A percentile compares a stretch with the other conserved stretches of the same genome.
Evolutionary conservation across 2,329 filamentous ascomycete genomes (phyloP).

Genomic region (Fusarium acutatum): DNA sequence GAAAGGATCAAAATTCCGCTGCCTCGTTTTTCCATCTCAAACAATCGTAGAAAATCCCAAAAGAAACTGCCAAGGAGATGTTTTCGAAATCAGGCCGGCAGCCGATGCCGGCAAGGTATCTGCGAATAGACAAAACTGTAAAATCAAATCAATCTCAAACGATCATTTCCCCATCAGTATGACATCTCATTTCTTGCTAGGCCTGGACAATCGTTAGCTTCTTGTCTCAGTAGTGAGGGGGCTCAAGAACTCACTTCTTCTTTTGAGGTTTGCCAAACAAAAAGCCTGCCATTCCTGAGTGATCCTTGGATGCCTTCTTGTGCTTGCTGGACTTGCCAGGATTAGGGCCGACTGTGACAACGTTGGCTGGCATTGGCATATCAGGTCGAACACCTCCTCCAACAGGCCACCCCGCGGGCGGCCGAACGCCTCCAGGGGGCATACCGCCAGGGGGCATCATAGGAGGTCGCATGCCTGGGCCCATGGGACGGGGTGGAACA

Average conservation of each 20-base stretch:
- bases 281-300: conserved; percentile 36
- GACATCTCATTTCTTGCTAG: conserved; percentile 37
- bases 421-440: conserved; percentile 26
- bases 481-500: conserved; percentile 3
- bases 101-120: conserved; percentile 39
- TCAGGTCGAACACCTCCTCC: neutral
- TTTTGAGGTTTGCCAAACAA: conserved; percentile 43
- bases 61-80: conserved; percentile 11
- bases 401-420: conserved; percentile 33
- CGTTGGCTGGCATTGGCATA: conserved; percentile 27
- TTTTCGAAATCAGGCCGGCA: conserved; percentile 34
- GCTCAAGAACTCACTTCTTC: conserved; percentile 42
- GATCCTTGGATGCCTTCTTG: conserved; percentile 34
- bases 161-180: conserved; percentile 31
- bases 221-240: neutral
- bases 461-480: conserved; percentile 19
- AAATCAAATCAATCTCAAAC: conserved; percentile 28
- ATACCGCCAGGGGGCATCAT: conserved; percentile 4
- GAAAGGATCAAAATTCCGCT: conserved; percentile 28
- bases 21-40: conserved; percentile 25
- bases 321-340: conserved; percentile 31
- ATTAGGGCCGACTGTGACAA: conserved; percentile 35
- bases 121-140: conserved; percentile 32
- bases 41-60: conserved; percentile 12
- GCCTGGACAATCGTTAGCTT: conserved; percentile 19